Conservation (phyloP, 257 asterid genomes). For the Capsicum baccatum region DNA sequence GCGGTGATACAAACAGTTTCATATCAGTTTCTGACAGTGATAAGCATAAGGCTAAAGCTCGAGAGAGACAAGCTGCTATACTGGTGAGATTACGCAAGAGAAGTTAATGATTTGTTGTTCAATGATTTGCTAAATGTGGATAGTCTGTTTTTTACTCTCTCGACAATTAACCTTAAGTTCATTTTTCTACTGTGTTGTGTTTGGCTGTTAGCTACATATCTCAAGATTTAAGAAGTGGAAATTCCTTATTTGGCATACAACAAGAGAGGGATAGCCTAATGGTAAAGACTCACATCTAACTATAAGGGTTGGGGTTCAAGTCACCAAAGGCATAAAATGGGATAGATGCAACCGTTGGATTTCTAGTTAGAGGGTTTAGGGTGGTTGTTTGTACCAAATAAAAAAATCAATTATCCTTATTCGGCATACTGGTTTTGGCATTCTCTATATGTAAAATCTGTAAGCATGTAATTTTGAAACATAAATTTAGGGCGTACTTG, state of each 20-base stretch:
- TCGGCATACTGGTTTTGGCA: background rate
- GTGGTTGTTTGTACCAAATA: conserved; percentile 2
- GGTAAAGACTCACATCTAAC: background rate
- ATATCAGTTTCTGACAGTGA: conserved; percentile 62
- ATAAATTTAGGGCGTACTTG: background rate
- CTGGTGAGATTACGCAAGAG: conserved; percentile 60
- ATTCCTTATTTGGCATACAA: background rate
- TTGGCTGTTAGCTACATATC: background rate
- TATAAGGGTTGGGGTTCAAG: conserved; percentile 4
- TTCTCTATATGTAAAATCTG: background rate
- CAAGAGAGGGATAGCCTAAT: conserved; percentile 1
- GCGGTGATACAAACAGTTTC: conserved; percentile 41
- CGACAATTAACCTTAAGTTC: background rate
- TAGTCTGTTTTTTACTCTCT: conserved; percentile 4
- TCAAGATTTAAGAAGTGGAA: background rate
- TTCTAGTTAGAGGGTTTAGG: conserved; percentile 24
- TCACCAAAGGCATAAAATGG: conserved; percentile 20
- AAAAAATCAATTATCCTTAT: conserved; percentile 1
- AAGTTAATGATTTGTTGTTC: conserved; percentile 9
- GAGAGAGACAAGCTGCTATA: conserved; percentile 97
- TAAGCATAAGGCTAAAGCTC: conserved; percentile 87
- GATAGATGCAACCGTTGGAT: conserved; percentile 17
- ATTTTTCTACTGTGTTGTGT: conserved; percentile 19
- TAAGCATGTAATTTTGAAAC: conserved; percentile 11
- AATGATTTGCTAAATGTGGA: conserved; percentile 2